Percentiles rank a stretch among this genome's conserved stretches.
Evolutionary conservation across 306 rosid genomes (phyloP).

Genomic region (Styphnolobium japonicum): DNA sequence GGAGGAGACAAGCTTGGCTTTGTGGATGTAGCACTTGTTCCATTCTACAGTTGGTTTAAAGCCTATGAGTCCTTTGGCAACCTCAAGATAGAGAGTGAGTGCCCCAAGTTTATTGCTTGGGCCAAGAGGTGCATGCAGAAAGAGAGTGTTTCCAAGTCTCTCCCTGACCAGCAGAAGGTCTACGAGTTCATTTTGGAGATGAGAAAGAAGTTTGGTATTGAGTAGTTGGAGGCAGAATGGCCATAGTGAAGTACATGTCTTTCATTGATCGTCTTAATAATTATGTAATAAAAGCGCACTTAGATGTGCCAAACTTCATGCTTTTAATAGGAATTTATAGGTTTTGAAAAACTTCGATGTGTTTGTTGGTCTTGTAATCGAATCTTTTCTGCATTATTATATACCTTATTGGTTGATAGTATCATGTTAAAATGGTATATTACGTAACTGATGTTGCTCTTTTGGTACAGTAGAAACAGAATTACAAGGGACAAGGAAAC

Average conservation of each 20-base stretch:
- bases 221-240: background rate
- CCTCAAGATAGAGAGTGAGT: slow-evolving; percentile 34
- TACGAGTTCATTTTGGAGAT: background rate
- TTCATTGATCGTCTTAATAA: background rate
- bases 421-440: background rate
- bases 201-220: background rate
- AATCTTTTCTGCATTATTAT: background rate
- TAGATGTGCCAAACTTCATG: slow-evolving; percentile 3
- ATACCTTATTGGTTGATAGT: background rate
- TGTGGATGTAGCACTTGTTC: slow-evolving; percentile 39
- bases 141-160: slow-evolving; percentile 42
- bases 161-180: slow-evolving; percentile 35
- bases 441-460: background rate
- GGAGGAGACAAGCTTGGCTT: slow-evolving; percentile 43
- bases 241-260: background rate
- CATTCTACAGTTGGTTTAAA: slow-evolving; percentile 38
- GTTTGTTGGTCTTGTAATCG: background rate
- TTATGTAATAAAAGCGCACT: slow-evolving; percentile 9
- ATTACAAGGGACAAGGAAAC: background rate
- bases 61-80: slow-evolving; percentile 17
- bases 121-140: slow-evolving; percentile 37
- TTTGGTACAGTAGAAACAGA: background rate
- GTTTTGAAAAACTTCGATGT: background rate
- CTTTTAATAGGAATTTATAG: background rate
- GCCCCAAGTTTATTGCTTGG: slow-evolving; percentile 55